phyloP scores from a whole-genome alignment of 1,139 yeast species.

The Casaregolazyma lundiana region DNA sequence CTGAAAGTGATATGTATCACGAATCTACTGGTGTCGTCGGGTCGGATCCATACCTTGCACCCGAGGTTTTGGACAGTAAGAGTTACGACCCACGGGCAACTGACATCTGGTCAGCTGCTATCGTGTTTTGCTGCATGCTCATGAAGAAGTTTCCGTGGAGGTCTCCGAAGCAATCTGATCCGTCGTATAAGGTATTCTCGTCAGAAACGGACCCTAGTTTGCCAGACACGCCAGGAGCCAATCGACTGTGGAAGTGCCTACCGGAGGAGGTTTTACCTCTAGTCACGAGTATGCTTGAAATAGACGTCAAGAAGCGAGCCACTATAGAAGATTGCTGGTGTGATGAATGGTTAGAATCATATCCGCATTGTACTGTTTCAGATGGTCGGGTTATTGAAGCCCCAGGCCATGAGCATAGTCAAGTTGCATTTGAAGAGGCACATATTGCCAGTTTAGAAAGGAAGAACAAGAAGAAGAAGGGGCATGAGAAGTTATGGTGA shows the following conservation, averaged over 20 bases:
- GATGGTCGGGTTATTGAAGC: constrained; percentile 34
- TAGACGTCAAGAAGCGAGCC: constrained; percentile 49
- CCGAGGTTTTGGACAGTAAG: constrained; percentile 79
- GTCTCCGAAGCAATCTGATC: constrained; percentile 82
- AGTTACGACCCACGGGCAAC: constrained; percentile 91
- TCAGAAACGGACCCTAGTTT: constrained; percentile 10
- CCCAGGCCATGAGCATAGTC: constrained; percentile 71
- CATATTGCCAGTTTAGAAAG: constrained; percentile 91
- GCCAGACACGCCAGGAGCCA: constrained; percentile 25
- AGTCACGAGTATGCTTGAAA: constrained; percentile 31
- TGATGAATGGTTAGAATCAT: constrained; percentile 67
- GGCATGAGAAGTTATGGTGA: constrained; percentile 37
- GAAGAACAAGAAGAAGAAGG: constrained; percentile 38
- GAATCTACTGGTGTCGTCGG: constrained; percentile 91
- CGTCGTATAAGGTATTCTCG: constrained; percentile 58
- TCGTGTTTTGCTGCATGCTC: constrained; percentile 91
- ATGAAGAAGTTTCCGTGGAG: constrained; percentile 95
- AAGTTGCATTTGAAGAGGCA: constrained; percentile 89
- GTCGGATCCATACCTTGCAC: constrained; percentile 90
- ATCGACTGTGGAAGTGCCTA: constrained; percentile 30
- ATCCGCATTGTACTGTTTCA: constrained; percentile 46
- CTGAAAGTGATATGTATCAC: constrained; percentile 73
- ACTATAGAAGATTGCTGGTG: constrained; percentile 75
- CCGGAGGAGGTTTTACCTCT: constrained; percentile 34
- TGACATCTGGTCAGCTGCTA: constrained; percentile 93